Base-by-base conservation (phyloP, 2,329 filamentous ascomycete species). In the Aureobasidium sp. region DNA sequence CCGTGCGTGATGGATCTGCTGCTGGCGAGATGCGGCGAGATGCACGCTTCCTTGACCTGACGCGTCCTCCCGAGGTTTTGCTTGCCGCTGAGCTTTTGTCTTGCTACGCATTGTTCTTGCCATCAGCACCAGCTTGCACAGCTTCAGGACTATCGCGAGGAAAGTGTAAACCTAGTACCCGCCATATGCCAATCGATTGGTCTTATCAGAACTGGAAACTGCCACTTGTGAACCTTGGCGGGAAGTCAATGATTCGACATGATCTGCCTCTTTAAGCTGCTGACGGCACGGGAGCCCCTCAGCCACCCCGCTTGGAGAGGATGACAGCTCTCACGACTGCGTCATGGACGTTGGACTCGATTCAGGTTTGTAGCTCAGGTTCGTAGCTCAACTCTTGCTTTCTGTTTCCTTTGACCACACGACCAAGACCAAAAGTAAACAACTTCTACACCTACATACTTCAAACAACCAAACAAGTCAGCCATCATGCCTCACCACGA, bases 401-500 rank as follows among this genome's bases (percentile, higher is more conserved):
- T 39, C 42, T 48, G n/a, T 36, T 44, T 29, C 27, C 37, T 56
- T 15, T 20, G 13, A 41, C 13, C 39, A 44, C 41, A 57, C 27
- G 39, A 55, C 3, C 23, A 39, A 39, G 27, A 20, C 17, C 27
- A 41, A 57, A 46, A 44, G 8, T 13, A 57, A 36, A 57, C 53
- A 36, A 23, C 53, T 17, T 5, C 13, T 8, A 36, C 9, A 8
- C 20, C 13, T 27, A 39, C 39, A 61, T 12, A 46, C 37, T 26
- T 32, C 27, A 51, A 8, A 50, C 46, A 41, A 44, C 41, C 26
- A 46, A 58, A 23, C 32, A 37, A 52, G 10, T 17, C 37, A 50
- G 23, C 29, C 47, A 58, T 65, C 51, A 78, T 78, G 76, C 76
- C 76, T 61, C 71, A 72, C 65, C 74, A 75, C 66, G 73, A 74